Evolutionary conservation across 495 filamentous ascomycete genomes (phyloP).

Genomic region (Parathielavia appendiculata): DNA sequence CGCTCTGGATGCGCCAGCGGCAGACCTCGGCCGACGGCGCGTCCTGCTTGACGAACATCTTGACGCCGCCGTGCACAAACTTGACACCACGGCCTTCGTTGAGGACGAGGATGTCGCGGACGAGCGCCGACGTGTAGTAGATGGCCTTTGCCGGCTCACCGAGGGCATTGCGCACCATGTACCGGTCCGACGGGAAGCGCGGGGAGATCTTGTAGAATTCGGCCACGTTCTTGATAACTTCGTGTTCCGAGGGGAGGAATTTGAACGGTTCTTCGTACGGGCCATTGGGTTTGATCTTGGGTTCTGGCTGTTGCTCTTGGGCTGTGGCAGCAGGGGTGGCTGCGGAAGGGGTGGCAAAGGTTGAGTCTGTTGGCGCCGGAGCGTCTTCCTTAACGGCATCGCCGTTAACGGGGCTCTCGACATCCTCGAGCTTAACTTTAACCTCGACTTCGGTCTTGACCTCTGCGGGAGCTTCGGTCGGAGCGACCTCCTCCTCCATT

Average conservation of each 20-base stretch:
- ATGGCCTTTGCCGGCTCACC: conserved; percentile 81
- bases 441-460: conserved; percentile 24
- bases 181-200: conserved; percentile 81
- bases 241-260: conserved; percentile 67
- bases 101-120: conserved; percentile 68
- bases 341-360: conserved; percentile 19
- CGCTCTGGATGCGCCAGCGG: conserved; percentile 90
- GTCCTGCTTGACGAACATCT: conserved; percentile 98
- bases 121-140: conserved; percentile 88
- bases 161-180: conserved; percentile 88
- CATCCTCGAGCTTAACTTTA: conserved; percentile 22
- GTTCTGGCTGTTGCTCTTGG: conserved; percentile 14
- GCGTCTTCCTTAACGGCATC: conserved; percentile 4
- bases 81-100: conserved; percentile 89
- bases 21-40: conserved; percentile 77
- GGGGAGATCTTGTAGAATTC: conserved; percentile 76
- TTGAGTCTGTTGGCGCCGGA: conserved; percentile 15
- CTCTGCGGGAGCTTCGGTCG: conserved; percentile 25
- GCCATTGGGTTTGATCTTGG: conserved; percentile 40
- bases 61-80: conserved; percentile 93
- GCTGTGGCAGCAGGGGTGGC: conserved; percentile 12
- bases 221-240: conserved; percentile 67
- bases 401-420: conserved; percentile 14
- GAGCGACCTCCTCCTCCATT: conserved; percentile 20
- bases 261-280: conserved; percentile 86